Base-by-base conservation (phyloP, 768 basidiomycete species). In the Hygrophorus pudorinus region DNA sequence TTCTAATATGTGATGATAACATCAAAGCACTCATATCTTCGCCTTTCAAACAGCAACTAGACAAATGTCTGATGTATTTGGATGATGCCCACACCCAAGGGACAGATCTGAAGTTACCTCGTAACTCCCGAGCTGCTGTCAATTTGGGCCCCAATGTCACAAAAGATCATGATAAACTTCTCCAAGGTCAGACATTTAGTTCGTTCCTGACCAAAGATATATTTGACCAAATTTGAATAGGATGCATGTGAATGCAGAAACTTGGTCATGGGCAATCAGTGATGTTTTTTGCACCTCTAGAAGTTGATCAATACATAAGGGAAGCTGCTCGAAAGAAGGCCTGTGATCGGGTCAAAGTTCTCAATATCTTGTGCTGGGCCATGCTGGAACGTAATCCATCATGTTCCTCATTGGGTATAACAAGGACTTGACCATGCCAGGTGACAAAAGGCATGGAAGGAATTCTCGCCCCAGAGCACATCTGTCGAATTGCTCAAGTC, bases 11-110 rank as follows among this genome's bases (percentile, higher is more conserved):
- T 3, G 67, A 72, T 46, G 63, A 63, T 0, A 46, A 38, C 1
- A 49, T 58, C 3, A 64, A 71, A 42, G 53, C 57, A 6, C 52
- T 76, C 8, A 38, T 53, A 7, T 59, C 62, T 6, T 72, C 74
- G 1, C 55, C 63, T 8, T 71, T 58, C 51, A 53, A 48, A 9
- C 50, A 62, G n/a, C 61, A 60, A 35, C 53, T 70, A 6, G 51
- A 60, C 4, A 55, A 61, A 44, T 72, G 70, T 30, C 46, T 71
- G 3, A 51, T 76, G 1, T 77, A 76, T 48, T 66, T 77, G 0
- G 75, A 77, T 40, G 75, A 77, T 41, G 70, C 71, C 1, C 75
- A 76, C 46, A 69, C 65, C 16, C 45, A 75, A 49, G 75, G 75
- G 4, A 78, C 75, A 0, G 75, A 77, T 45, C 55, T 77, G 11